These are phyloP conservation scores for Jamesozyma spencerorum DNA, from an alignment of 805 yeast species.

Conservation along the genomic window DNA sequence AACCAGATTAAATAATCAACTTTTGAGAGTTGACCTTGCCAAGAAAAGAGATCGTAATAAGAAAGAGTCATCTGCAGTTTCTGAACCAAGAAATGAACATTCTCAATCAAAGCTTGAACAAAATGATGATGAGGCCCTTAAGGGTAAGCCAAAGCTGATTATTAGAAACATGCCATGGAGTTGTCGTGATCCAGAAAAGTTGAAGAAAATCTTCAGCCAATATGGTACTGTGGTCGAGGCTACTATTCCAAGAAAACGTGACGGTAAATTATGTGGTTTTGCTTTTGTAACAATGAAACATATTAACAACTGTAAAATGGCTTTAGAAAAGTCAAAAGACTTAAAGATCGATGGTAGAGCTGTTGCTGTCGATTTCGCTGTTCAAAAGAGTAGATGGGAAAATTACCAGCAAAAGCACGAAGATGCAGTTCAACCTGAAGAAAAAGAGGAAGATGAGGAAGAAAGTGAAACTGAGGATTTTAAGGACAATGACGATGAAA, in stretches of 20 bases:
- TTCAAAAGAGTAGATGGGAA: constrained; percentile 82
- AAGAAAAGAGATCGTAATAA: constrained; percentile 78
- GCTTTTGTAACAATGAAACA: constrained; percentile 89
- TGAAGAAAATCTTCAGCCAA: constrained; percentile 59
- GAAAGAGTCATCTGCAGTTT: constrained; percentile 11
- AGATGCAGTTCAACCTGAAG: constrained; percentile 33
- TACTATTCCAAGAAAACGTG: constrained; percentile 75
- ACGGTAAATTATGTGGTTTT: constrained; percentile 89
- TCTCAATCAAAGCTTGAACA: constrained; percentile 12
- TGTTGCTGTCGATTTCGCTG: constrained; percentile 90
- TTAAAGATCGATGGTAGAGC: constrained; percentile 79
- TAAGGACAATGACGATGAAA: constrained; percentile 29
- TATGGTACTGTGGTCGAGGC: constrained; percentile 87
- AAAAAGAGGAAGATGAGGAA: constrained; percentile 33
- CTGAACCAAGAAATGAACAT: constrained; percentile 4
- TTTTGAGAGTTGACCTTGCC: constrained; percentile 76
- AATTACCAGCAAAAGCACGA: constrained; percentile 39
- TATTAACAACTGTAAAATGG: constrained; percentile 64
- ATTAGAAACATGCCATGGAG: constrained; percentile 96
- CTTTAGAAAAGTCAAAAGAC: constrained; percentile 66
- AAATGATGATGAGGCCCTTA: constrained; percentile 35
- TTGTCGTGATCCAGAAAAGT: constrained; percentile 62
- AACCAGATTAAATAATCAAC: constrained; percentile 52
- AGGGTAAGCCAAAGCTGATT: constrained; percentile 78
- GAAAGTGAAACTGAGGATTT: constrained; percentile 30